Percentiles rank a stretch among this genome's conserved stretches.
Evolutionary conservation across 768 basidiomycete species (phyloP).

Genomic region (Boletus sp.): DNA sequence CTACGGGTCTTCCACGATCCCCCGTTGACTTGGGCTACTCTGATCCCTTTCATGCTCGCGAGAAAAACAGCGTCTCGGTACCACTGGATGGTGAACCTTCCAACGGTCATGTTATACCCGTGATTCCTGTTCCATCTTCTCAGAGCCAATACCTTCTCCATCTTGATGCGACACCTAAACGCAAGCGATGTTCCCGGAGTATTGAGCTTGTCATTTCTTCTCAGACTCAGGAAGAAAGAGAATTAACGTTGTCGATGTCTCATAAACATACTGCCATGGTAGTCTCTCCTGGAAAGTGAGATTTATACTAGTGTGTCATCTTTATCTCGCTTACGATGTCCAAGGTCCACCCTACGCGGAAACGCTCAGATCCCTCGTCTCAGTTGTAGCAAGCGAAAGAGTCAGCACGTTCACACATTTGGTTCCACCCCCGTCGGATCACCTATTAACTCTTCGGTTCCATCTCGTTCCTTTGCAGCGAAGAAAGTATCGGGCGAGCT

Average conservation of each 20-base stretch:
- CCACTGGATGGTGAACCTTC: background rate
- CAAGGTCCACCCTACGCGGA: background rate
- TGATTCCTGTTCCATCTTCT: slow-evolving; percentile 26
- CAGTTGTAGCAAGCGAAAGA: background rate
- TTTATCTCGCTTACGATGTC: slow-evolving; percentile 9
- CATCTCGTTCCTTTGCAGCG: background rate
- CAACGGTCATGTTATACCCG: background rate
- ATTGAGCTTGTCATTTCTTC: slow-evolving; percentile 27
- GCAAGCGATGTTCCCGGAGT: slow-evolving; percentile 32
- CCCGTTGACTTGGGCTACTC: background rate
- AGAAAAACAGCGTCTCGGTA: background rate
- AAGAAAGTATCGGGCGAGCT: slow-evolving; percentile 1
- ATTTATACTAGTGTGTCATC: background rate
- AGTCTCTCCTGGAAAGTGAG: slow-evolving; percentile 17
- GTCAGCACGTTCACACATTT: background rate
- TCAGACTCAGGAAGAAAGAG: slow-evolving; percentile 33
- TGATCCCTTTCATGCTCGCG: slow-evolving; percentile 1
- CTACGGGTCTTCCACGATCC: background rate
- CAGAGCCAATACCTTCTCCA: slow-evolving; percentile 34
- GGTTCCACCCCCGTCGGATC: slow-evolving; percentile 5
- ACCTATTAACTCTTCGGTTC: background rate
- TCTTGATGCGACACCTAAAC: slow-evolving; percentile 30
- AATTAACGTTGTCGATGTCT: slow-evolving; percentile 16
- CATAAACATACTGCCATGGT: background rate
- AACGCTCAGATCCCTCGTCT: background rate